Base-by-base conservation (phyloP, 2,329 filamentous ascomycete genomes). In the Xylariales sp. region DNA sequence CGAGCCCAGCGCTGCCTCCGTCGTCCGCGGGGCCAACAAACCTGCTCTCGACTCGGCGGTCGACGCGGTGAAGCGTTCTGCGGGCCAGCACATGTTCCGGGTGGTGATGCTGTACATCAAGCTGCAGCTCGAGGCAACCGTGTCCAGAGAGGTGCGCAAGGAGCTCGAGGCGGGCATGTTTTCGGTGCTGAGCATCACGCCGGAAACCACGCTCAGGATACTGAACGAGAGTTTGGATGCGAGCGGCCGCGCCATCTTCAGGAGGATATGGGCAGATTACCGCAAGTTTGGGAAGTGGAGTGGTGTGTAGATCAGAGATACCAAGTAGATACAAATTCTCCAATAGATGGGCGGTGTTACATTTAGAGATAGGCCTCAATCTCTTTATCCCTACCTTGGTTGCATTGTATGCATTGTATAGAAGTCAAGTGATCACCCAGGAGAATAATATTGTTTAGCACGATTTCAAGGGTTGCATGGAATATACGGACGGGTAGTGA, bases 231-330 rank as follows among this genome's bases (percentile, higher is more conserved):
- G 66, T 19, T 67, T 83, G 59, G 78, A 83, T 52, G 65, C 61
- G 4, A 75, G 71, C 46, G 78, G 78, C 6, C 63, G 79, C 43
- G 77, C 73, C 1, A 69, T 83, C 19, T 67, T 81, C 55, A 66
- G 66, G 46, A 70, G 74, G 42, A 63, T 82, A 65, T 81, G 72
- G 45, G 74, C 69, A 51, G 65, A 72, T 55, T 83, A 78, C 54
- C 66, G 67, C 53, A 76, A 70, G 58, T 81, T 81, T 63, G 78
- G 78, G 29, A 81, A 79, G 63, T 82, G 78, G 77, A 77, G 61
- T 36, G 76, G 76, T 23, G 67, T 79, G 17, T 78, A 65, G 29
- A 24, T 30, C 23, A 25, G 8, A n/a, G n/a, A n/a, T n/a, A n/a
- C n/a, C n/a, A n/a, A n/a, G n/a, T n/a, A n/a, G n/a, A n/a, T n/a